Evolutionary conservation across 306 rosid species (phyloP).

Genomic region (Corylus heterophylla): DNA sequence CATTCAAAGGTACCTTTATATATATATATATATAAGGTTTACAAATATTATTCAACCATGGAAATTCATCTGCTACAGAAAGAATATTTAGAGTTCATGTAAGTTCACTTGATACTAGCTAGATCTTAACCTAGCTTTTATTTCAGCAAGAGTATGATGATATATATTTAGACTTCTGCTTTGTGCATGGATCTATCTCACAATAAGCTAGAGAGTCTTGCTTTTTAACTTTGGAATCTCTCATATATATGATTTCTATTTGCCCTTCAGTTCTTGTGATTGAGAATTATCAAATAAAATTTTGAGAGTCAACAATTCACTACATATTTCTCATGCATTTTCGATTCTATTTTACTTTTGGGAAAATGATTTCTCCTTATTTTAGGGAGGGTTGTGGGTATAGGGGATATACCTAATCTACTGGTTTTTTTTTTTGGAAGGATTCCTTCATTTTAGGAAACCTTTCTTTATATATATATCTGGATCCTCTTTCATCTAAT

Average conservation of each 20-base stretch:
- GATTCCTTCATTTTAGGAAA: background rate
- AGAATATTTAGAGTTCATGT: slow-evolving; percentile 18
- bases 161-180: background rate
- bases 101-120: slow-evolving; percentile 8
- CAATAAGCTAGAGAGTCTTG: background rate
- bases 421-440: background rate
- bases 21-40: too few species aligned
- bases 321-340: background rate
- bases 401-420: background rate
- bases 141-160: background rate
- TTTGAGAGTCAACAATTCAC: background rate
- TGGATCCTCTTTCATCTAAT: background rate
- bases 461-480: background rate
- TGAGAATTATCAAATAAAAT: background rate
- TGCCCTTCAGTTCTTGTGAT: background rate
- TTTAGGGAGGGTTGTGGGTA: background rate
- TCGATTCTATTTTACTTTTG: background rate
- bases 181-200: background rate
- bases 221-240: background rate
- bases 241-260: background rate
- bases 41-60: slow-evolving; percentile 3
- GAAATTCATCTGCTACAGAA: background rate
- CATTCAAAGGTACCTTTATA: background rate
- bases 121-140: slow-evolving; percentile 14
- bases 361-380: background rate